These are phyloP conservation scores for Fragaria vesca DNA, from an alignment of 306 rosid genomes.

Conservation along the genomic window DNA sequence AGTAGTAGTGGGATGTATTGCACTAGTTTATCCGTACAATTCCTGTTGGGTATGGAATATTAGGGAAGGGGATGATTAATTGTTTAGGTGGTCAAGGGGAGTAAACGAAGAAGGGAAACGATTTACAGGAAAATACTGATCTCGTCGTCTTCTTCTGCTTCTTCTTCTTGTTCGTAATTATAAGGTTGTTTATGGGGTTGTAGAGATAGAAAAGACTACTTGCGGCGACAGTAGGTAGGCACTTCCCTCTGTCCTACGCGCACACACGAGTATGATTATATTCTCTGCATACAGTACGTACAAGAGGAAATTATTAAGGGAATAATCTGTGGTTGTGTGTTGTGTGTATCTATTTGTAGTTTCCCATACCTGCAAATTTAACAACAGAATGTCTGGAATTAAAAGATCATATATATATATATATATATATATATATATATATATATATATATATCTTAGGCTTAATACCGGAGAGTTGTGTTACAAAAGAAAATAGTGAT, in stretches of 20 bases:
- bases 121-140: conserved; percentile 17
- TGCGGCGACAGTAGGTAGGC: conserved; percentile 4
- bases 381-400: neutral
- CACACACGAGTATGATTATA: conserved; percentile 29
- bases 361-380: neutral
- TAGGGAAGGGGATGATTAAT: neutral
- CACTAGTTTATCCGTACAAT: neutral
- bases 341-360: conserved; percentile 1
- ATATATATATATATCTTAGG: neutral
- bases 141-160: neutral
- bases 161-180: neutral
- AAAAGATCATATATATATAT: neutral
- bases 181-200: conserved; percentile 18
- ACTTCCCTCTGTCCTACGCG: conserved; percentile 39
- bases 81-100: conserved; percentile 53
- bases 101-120: conserved; percentile 42
- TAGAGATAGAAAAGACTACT: conserved; percentile 13
- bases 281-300: conserved; percentile 34
- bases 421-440: no score
- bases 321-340: neutral
- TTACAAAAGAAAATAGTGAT: neutral
- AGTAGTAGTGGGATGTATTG: conserved; percentile 1
- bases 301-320: conserved; percentile 11
- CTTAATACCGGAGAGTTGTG: neutral
- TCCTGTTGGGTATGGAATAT: neutral